These are phyloP conservation scores for Ustilago cynodontis DNA, from an alignment of 1,284 basidiomycete species.

Conservation along the genomic window DNA sequence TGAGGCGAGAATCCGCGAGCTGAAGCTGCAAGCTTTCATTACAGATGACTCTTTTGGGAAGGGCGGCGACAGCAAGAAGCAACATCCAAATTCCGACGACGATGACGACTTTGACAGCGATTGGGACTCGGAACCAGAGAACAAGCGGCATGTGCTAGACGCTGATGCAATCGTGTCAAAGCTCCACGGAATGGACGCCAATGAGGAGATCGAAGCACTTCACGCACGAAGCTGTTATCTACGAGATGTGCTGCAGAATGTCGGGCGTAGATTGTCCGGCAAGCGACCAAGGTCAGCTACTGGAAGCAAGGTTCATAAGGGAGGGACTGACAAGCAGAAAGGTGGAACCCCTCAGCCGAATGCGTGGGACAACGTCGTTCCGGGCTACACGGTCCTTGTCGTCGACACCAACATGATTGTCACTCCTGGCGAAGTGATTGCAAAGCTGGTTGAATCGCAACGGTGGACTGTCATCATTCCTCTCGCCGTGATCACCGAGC, in stretches of 20 bases:
- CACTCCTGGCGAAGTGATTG: constrained; percentile 47
- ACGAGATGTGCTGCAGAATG: constrained; percentile 26
- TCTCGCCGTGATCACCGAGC: constrained; percentile 84
- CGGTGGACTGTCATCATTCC: constrained; percentile 91
- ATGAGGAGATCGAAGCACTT: constrained; percentile 75
- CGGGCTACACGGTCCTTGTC: constrained; percentile 90
- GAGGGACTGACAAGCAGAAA: constrained; percentile 58
- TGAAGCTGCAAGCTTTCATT: constrained; percentile 11
- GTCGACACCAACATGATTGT: constrained; percentile 94
- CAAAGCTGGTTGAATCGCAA: constrained; percentile 81
- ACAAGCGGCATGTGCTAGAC: neutral
- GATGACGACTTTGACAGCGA: constrained; percentile 47
- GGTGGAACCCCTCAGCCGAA: constrained; percentile 20
- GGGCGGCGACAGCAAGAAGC: constrained; percentile 39
- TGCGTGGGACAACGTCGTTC: constrained; percentile 73
- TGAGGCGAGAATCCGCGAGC: constrained; percentile 73
- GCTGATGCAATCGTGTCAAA: constrained; percentile 2
- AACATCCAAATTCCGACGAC: constrained; percentile 30
- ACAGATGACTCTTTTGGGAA: constrained; percentile 1
- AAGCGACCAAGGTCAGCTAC: constrained; percentile 30
- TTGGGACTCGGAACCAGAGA: constrained; percentile 22
- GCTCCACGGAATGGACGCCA: constrained; percentile 5
- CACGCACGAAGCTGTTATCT: constrained; percentile 65
- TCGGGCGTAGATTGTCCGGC: constrained; percentile 60
- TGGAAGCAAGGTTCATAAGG: constrained; percentile 22